Evolutionary conservation across 345 rosid genomes (phyloP).

Genomic region (Dovyalis caffra): DNA sequence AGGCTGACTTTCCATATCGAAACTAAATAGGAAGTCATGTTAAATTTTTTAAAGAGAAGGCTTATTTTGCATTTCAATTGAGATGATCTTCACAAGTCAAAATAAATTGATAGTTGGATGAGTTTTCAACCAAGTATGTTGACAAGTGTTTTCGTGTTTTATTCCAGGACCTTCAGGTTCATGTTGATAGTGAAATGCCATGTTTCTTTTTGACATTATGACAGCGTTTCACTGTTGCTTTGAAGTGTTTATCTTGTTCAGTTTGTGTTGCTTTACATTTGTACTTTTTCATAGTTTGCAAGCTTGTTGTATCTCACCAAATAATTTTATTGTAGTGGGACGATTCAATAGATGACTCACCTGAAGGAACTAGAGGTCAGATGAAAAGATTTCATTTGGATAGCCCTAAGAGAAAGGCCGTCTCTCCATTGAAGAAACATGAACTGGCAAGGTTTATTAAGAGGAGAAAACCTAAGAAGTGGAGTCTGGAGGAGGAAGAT

Average conservation of each 20-base stretch:
- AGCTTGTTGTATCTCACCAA: background rate
- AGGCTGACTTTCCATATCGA: background rate
- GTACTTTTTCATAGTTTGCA: background rate
- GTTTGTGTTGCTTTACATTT: background rate
- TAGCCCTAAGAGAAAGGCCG: conserved; percentile 22
- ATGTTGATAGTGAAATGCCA: background rate
- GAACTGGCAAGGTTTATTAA: conserved; percentile 6
- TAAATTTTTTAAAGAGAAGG: background rate
- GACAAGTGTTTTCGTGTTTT: too few relatives aligned
- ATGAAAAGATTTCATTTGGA: background rate
- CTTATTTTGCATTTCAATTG: background rate
- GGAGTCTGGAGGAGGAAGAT: conserved; percentile 59
- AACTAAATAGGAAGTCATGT: background rate
- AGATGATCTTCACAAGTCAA: background rate
- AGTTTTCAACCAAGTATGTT: background rate
- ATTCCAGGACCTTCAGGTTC: background rate
- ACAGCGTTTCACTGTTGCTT: background rate
- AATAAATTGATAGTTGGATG: background rate
- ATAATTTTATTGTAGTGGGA: conserved; percentile 42
- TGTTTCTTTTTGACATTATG: background rate
- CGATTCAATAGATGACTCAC: conserved; percentile 39
- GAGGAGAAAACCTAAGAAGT: conserved; percentile 37
- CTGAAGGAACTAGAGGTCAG: conserved; percentile 21
- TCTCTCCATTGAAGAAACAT: conserved; percentile 32
- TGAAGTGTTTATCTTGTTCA: background rate